Evolutionary conservation across 331 rosid genomes (phyloP).

Genomic region (Prunus yedoensis): DNA sequence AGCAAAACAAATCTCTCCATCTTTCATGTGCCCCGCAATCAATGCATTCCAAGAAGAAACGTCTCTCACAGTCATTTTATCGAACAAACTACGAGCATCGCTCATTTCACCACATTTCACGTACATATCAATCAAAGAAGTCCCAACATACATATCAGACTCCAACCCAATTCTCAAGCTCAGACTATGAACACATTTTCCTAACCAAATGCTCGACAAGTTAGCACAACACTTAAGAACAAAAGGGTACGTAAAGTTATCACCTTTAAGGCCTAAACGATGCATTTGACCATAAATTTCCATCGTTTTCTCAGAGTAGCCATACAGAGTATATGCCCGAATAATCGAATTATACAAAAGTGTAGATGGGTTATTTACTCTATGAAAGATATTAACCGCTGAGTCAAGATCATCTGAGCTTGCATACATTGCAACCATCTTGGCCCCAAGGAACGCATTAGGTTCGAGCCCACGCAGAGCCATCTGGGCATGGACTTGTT

Average conservation of each 20-base stretch:
- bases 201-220: constrained; percentile 18
- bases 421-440: constrained; percentile 41
- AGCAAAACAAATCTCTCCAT: constrained; percentile 27
- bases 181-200: constrained; percentile 35
- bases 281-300: constrained; percentile 28
- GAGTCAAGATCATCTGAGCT: constrained; percentile 31
- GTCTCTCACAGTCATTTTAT: constrained; percentile 29
- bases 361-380: constrained; percentile 17
- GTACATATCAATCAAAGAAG: constrained; percentile 40
- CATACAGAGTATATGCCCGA: constrained; percentile 35
- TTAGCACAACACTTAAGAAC: constrained; percentile 34
- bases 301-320: constrained; percentile 19
- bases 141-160: constrained; percentile 29
- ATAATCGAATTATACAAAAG: constrained; percentile 41
- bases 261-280: constrained; percentile 29
- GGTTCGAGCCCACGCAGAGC: constrained; percentile 24
- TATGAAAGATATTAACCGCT: constrained; percentile 24
- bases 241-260: constrained; percentile 38
- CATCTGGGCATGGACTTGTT: constrained; percentile 37
- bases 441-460: constrained; percentile 34
- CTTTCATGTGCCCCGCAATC: constrained; percentile 40
- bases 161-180: constrained; percentile 31
- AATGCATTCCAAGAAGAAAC: constrained; percentile 37
- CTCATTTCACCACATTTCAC: constrained; percentile 32
- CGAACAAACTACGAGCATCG: constrained; percentile 25